Conservation (phyloP, 169 alveolate genomes). For the Plasmodium billcollinsi region DNA sequence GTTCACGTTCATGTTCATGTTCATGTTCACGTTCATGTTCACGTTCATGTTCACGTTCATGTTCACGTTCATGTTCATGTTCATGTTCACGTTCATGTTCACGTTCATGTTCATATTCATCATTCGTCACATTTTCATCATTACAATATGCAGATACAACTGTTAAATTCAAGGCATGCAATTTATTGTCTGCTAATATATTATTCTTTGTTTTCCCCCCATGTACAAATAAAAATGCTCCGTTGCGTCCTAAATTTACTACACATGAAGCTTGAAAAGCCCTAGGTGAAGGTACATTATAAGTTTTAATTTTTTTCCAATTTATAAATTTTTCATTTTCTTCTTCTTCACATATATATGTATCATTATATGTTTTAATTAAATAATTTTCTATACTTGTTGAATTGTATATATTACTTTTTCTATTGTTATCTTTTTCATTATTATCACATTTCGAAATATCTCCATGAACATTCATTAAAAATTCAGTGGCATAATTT, state of each 20-base stretch:
- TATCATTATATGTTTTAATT: slow-evolving; percentile 61
- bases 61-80: too few relatives aligned
- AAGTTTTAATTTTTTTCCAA: slow-evolving; percentile 48
- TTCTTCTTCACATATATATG: slow-evolving; percentile 71
- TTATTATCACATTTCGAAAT: background rate
- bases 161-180: slow-evolving; percentile 65
- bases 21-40: too few relatives aligned
- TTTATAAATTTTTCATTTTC: slow-evolving; percentile 14
- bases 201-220: slow-evolving; percentile 72
- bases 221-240: slow-evolving; percentile 71
- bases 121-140: background rate
- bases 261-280: slow-evolving; percentile 75
- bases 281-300: slow-evolving; percentile 61
- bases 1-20: too few relatives aligned
- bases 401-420: background rate
- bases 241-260: slow-evolving; percentile 59
- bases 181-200: slow-evolving; percentile 27
- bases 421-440: slow-evolving; percentile 3
- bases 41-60: too few relatives aligned
- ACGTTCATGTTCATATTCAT: too few relatives aligned
- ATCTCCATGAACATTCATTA: slow-evolving; percentile 2
- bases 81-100: too few relatives aligned
- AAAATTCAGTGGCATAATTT: slow-evolving; percentile 32
- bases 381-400: slow-evolving; percentile 45
- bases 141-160: background rate